Evolutionary conservation across 2,329 filamentous ascomycete genomes (phyloP).

Genomic region (Fusarium coicis): DNA sequence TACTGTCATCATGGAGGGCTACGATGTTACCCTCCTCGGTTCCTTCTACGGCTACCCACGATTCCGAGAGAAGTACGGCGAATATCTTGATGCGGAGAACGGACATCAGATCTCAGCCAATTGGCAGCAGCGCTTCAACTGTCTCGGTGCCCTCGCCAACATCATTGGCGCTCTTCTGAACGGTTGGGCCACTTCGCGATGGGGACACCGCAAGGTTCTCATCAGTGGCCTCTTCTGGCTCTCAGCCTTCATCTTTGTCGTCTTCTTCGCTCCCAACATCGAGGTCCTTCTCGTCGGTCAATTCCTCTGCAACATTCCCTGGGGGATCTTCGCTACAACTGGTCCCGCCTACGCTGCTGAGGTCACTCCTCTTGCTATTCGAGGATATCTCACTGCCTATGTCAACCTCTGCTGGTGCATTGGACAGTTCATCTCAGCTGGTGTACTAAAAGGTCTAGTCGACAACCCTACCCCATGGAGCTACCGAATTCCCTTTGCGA

Average conservation of each 20-base stretch:
- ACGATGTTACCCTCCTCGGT: constrained; percentile 59
- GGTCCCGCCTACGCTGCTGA: constrained; percentile 58
- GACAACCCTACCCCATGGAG: constrained; percentile 49
- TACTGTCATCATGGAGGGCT: constrained; percentile 64
- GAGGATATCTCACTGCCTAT: constrained; percentile 56
- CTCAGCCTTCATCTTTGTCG: constrained; percentile 58
- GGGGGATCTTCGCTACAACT: constrained; percentile 59
- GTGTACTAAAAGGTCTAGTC: constrained; percentile 53
- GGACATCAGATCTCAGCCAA: constrained; percentile 59
- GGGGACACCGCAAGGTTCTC: constrained; percentile 58
- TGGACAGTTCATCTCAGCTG: constrained; percentile 56
- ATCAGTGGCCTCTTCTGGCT: constrained; percentile 55
- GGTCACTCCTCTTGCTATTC: constrained; percentile 54
- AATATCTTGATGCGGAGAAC: constrained; percentile 46
- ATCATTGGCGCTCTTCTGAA: constrained; percentile 56
- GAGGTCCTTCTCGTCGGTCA: constrained; percentile 57
- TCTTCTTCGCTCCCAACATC: constrained; percentile 59
- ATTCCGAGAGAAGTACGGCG: constrained; percentile 56
- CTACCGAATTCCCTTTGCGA: constrained; percentile 54
- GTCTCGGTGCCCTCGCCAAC: constrained; percentile 49
- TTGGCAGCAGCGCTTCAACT: constrained; percentile 63
- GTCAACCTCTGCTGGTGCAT: constrained; percentile 58
- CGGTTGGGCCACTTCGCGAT: constrained; percentile 54
- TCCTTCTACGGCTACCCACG: constrained; percentile 57
- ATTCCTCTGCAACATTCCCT: constrained; percentile 58